These are phyloP conservation scores for Candida namnaoensis DNA, from an alignment of 805 yeast species.

Conservation along the genomic window DNA sequence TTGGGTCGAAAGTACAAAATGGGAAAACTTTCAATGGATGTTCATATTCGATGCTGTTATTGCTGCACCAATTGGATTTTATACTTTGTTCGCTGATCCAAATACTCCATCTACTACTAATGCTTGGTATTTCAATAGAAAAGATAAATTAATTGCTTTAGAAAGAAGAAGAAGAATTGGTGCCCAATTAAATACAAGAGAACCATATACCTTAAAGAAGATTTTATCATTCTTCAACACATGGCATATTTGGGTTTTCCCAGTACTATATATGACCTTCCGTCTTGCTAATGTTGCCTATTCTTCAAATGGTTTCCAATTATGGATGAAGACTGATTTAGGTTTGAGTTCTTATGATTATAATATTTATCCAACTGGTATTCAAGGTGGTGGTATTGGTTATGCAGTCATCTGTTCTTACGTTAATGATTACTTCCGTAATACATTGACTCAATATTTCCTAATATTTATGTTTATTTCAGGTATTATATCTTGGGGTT, in stretches of 20 bases:
- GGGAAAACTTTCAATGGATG: constrained; percentile 29
- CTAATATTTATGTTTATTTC: neutral
- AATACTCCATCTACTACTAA: constrained; percentile 31
- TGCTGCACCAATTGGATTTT: constrained; percentile 30
- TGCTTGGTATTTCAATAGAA: constrained; percentile 28
- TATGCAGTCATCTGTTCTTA: constrained; percentile 24
- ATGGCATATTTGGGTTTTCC: constrained; percentile 38
- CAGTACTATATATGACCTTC: constrained; percentile 6
- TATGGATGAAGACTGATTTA: constrained; percentile 30
- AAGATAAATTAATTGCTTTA: constrained; percentile 32
- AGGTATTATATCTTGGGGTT: neutral
- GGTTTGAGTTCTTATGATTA: constrained; percentile 21
- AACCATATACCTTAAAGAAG: constrained; percentile 27
- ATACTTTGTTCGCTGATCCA: constrained; percentile 29
- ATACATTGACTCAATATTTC: neutral
- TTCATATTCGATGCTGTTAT: constrained; percentile 31
- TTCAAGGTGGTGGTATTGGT: constrained; percentile 26
- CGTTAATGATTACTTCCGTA: constrained; percentile 20
- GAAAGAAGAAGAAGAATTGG: constrained; percentile 31
- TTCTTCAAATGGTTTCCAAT: neutral
- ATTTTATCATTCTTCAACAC: constrained; percentile 30
- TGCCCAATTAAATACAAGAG: constrained; percentile 29
- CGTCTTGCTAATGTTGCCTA: neutral
- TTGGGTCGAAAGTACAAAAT: constrained; percentile 5
- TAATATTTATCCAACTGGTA: constrained; percentile 29